A percentile compares a stretch with the other conserved stretches of the same genome.
Conservation (phyloP, 495 filamentous ascomycete species). For the Tuber magnatum region DNA sequence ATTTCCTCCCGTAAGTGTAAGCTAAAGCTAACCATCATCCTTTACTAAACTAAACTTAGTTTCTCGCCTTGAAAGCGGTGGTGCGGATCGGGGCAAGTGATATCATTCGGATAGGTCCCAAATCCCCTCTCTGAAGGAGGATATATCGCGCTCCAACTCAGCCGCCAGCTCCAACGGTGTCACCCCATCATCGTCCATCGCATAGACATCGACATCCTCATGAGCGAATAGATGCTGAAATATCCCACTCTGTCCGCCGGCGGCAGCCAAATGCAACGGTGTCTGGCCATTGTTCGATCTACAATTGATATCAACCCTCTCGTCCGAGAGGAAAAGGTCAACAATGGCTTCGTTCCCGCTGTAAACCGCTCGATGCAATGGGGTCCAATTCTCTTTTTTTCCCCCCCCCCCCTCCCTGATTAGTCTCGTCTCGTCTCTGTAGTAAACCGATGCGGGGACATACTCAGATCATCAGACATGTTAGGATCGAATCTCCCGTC, state of each 20-base stretch:
- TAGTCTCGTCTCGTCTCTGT: neutral
- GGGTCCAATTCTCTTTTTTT: neutral
- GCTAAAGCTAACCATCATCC: neutral
- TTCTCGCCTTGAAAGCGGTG: neutral
- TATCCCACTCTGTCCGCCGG: neutral
- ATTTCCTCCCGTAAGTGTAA: neutral
- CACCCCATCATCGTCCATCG: neutral
- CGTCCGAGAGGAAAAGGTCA: neutral
- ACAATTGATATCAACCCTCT: neutral
- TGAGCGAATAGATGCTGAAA: neutral
- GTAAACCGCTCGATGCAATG: neutral
- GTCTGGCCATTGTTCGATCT: slow-evolving; percentile 3
- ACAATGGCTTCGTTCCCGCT: neutral
- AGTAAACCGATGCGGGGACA: neutral
- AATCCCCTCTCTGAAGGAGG: neutral
- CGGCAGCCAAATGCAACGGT: slow-evolving; percentile 13
- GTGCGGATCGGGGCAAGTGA: neutral
- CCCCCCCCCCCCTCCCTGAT: neutral
- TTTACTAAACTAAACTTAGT: neutral
- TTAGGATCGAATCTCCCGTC: neutral
- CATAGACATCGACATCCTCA: neutral
- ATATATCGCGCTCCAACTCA: neutral
- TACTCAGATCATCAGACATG: neutral
- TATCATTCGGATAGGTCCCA: neutral
- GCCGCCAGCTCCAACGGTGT: neutral